These are phyloP conservation scores for Cryptococcus depauperatus DNA, from an alignment of 1,284 basidiomycete genomes.

Conservation along the genomic window DNA sequence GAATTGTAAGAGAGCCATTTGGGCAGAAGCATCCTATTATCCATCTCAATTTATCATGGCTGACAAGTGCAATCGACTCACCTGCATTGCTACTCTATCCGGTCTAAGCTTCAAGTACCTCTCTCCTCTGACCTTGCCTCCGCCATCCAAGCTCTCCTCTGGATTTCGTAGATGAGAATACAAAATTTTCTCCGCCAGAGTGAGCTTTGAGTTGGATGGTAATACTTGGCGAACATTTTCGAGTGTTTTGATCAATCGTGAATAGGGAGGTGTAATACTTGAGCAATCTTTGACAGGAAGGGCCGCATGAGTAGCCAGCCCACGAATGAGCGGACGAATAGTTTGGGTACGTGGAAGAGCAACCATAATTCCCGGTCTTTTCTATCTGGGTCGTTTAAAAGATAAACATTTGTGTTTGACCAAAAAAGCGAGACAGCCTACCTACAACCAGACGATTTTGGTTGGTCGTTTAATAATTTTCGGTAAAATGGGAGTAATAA, in stretches of 20 bases:
- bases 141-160: slow-evolving; percentile 57
- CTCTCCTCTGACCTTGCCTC: slow-evolving; percentile 68
- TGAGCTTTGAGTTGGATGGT: slow-evolving; percentile 55
- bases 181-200: slow-evolving; percentile 94
- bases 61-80: slow-evolving; percentile 17
- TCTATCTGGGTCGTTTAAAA: no score
- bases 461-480: no score
- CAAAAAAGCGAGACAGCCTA: no score
- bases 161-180: slow-evolving; percentile 88
- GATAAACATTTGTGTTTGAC: no score
- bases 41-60: no score
- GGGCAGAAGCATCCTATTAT: slow-evolving; percentile 77
- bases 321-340: slow-evolving; percentile 14
- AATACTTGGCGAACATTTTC: slow-evolving; percentile 63
- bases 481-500: no score
- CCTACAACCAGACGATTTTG: no score
- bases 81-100: slow-evolving; percentile 94
- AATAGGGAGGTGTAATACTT: slow-evolving; percentile 85
- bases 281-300: slow-evolving; percentile 46
- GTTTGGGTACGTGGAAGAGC: no score
- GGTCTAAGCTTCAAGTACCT: slow-evolving; percentile 84
- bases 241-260: slow-evolving; percentile 65
- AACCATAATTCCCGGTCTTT: no score
- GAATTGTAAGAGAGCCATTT: slow-evolving; percentile 91
- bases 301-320: slow-evolving; percentile 39